Evolutionary conservation across 208 protist species (phyloP), one percentile per base, ranked within the genome.

Genomic region (Trypanosoma caninum): DNA sequence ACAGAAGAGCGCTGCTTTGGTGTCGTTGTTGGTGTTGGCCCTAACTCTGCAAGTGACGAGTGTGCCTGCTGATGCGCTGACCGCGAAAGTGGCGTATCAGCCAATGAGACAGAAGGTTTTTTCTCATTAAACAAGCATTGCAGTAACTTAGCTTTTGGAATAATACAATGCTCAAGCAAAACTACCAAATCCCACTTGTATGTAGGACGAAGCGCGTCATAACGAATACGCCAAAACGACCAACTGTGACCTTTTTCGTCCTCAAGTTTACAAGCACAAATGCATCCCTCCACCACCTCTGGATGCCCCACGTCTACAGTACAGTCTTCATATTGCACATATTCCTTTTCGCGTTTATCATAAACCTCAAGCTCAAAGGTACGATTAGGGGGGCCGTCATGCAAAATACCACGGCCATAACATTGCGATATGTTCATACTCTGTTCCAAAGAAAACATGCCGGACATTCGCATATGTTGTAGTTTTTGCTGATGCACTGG

Each of bases 341-440:
- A 94, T 50, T 78, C 66, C 77, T 89, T 89, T 70, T 86, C 80
- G 11, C 47, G 33, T 57, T 89, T 91, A 66, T 94, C 81, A 72
- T 91, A 94, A 47, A 89, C 83, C 63, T 94, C 87, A 27, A 94
- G 71, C 31, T 69, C 72, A 72, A 76, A 91, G 28, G 68, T 80
- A 53, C 79, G 80, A 4, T 53, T 60, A 10, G 80, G 75, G 14
- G 45, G 23, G 8, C 76, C 72, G 42, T 62, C 44, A 54, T 35
- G 23, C 23, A 27, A 11, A 2, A 34, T 1, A 50, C 28, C 25
- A 16, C 31, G 27, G 33, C 37, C 28, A 47, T 58, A 16, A 31
- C 42, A 33, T 51, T 47, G 41, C 18, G 11, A 18, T 33, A 18
- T 50, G 18, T 7, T 37, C 16, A 46, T 22, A 40, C 64, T 58